Conservation (phyloP, 1,139 yeast species). For the Saccharomyces hybrid region DNA sequence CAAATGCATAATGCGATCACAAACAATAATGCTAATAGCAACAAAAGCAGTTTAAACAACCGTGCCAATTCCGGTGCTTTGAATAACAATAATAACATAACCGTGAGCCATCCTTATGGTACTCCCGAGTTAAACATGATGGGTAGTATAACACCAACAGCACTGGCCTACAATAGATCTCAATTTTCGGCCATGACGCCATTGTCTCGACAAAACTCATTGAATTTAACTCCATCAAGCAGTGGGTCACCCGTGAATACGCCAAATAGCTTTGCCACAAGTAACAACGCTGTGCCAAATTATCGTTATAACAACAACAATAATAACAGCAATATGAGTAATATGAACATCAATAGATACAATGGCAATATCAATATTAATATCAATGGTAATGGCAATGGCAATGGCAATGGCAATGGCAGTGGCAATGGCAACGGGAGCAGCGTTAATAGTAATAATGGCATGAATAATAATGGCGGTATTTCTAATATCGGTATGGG, state of each 20-base stretch:
- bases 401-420: neutral
- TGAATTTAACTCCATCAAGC: neutral
- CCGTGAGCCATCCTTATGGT: neutral
- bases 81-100: neutral
- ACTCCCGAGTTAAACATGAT: neutral
- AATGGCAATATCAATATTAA: conserved; percentile 5
- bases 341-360: neutral
- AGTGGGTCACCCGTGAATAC: neutral
- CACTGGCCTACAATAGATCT: neutral
- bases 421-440: conserved; percentile 12
- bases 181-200: neutral
- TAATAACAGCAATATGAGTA: neutral
- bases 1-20: conserved; percentile 13
- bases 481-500: conserved; percentile 11
- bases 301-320: conserved; percentile 2
- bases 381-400: conserved; percentile 6
- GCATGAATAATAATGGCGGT: conserved; percentile 8
- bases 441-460: conserved; percentile 9
- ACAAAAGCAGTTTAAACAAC: conserved; percentile 6
- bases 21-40: conserved; percentile 10
- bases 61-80: neutral
- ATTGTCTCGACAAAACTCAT: neutral
- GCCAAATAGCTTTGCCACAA: neutral
- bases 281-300: neutral
- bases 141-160: neutral